phyloP scores from a whole-genome alignment of 2,329 filamentous ascomycete genomes.

The Penicillium sp. region DNA sequence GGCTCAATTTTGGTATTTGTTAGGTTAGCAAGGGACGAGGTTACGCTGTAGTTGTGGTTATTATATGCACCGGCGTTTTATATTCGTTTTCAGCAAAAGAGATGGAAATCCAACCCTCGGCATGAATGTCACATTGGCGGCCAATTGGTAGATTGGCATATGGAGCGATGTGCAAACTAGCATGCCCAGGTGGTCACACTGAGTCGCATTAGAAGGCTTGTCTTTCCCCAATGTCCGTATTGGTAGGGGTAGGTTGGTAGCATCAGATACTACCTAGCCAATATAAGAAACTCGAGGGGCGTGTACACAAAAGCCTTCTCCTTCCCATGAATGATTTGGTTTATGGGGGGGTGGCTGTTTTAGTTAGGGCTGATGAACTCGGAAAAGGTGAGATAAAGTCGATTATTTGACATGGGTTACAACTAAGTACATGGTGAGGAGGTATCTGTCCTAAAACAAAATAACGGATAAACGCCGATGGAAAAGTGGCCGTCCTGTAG shows the following conservation, averaged over 20 bases:
- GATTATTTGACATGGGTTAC: slow-evolving; percentile 28
- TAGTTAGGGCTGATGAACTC: neutral
- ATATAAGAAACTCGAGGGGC: neutral
- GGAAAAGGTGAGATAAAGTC: slow-evolving; percentile 1
- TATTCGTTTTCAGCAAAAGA: neutral
- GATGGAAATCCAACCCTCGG: neutral
- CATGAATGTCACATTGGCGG: slow-evolving; percentile 11
- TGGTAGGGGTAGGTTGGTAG: neutral
- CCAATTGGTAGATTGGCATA: neutral
- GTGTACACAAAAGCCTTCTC: neutral
- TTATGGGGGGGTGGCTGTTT: neutral
- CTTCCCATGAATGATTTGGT: neutral
- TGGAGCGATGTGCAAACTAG: neutral
- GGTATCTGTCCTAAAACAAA: slow-evolving; percentile 33
- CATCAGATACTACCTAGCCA: neutral
- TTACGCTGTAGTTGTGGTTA: neutral
- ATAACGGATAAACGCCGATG: slow-evolving; percentile 15
- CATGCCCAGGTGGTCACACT: slow-evolving; percentile 11
- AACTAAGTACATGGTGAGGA: slow-evolving; percentile 35
- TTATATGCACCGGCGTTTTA: neutral
- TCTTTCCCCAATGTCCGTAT: neutral
- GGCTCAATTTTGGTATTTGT: neutral
- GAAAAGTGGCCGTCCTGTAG: slow-evolving; percentile 9
- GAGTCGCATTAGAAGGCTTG: slow-evolving; percentile 12
- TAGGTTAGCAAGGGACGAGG: neutral